Evolutionary conservation across 768 basidiomycete species (phyloP).

Genomic region (Psilocybe azurescens): DNA sequence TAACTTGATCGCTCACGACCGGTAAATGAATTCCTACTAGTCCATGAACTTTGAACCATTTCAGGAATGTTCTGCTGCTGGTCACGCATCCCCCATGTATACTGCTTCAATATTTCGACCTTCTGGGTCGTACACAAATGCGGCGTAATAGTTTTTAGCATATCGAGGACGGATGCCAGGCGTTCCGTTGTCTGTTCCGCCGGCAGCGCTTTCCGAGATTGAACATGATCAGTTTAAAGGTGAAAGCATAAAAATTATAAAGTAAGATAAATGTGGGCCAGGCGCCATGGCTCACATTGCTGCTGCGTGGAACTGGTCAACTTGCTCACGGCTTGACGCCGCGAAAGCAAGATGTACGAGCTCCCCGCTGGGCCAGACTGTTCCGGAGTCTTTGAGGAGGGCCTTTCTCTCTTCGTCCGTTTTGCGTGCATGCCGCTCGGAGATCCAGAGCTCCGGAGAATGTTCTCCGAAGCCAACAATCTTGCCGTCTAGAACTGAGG

Average conservation of each 20-base stretch:
- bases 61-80: too few relatives aligned
- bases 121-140: constrained; percentile 31
- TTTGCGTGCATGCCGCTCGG: constrained; percentile 4
- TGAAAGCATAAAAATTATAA: background rate
- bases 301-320: constrained; percentile 29
- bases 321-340: constrained; percentile 25
- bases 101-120: constrained; percentile 33
- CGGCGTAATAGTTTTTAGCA: constrained; percentile 29
- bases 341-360: constrained; percentile 30
- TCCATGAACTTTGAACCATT: too few relatives aligned
- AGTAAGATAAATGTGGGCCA: background rate
- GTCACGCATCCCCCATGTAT: constrained; percentile 10
- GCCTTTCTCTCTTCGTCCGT: constrained; percentile 4
- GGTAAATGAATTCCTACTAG: too few relatives aligned
- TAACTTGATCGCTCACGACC: too few relatives aligned
- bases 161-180: constrained; percentile 31
- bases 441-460: constrained; percentile 28
- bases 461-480: constrained; percentile 23
- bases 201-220: constrained; percentile 21
- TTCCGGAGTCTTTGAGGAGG: background rate
- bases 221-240: background rate
- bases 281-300: constrained; percentile 24
- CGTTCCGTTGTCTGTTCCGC: constrained; percentile 30
- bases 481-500: constrained; percentile 21
- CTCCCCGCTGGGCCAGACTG: constrained; percentile 2